Evolutionary conservation across 2,329 filamentous ascomycete genomes (phyloP).

Genomic region (Paramyrothecium roridum): DNA sequence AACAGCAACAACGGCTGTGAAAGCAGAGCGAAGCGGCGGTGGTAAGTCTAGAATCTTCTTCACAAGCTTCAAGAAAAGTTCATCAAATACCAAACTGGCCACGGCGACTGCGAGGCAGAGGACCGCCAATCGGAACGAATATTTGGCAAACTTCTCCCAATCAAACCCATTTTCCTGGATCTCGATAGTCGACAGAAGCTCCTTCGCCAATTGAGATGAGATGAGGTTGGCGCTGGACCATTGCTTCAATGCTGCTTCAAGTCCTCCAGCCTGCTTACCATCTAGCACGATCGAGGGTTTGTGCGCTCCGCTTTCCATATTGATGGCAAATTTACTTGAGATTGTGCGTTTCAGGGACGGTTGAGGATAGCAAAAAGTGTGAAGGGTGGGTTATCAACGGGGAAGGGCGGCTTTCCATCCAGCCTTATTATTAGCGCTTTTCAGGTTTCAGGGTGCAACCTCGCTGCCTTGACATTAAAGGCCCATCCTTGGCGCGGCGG

Average conservation of each 20-base stretch:
- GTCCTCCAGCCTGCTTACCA: neutral
- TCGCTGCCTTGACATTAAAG: no score
- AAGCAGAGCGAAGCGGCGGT: neutral
- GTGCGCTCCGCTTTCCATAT: no score
- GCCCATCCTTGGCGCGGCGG: no score
- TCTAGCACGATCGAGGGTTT: neutral
- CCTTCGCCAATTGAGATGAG: constrained; percentile 1
- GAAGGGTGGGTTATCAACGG: no score
- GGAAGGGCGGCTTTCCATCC: no score
- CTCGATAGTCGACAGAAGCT: constrained; percentile 2
- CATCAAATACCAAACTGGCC: constrained; percentile 1
- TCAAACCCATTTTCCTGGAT: constrained; percentile 1
- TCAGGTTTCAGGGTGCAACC: no score
- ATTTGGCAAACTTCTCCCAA: constrained; percentile 6
- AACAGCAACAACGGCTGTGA: neutral
- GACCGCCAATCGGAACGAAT: constrained; percentile 5
- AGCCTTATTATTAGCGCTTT: no score
- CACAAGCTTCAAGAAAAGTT: neutral
- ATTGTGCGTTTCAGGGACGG: no score
- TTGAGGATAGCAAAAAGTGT: no score
- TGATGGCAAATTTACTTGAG: no score
- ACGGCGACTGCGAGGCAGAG: constrained; percentile 4
- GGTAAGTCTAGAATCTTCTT: neutral
- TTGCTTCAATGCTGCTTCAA: constrained; percentile 3
- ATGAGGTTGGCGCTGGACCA: constrained; percentile 2